A percentile compares a stretch with the other conserved stretches of the same genome.
Evolutionary conservation across 345 rosid genomes (phyloP).

Genomic region (Citrus hindsii): DNA sequence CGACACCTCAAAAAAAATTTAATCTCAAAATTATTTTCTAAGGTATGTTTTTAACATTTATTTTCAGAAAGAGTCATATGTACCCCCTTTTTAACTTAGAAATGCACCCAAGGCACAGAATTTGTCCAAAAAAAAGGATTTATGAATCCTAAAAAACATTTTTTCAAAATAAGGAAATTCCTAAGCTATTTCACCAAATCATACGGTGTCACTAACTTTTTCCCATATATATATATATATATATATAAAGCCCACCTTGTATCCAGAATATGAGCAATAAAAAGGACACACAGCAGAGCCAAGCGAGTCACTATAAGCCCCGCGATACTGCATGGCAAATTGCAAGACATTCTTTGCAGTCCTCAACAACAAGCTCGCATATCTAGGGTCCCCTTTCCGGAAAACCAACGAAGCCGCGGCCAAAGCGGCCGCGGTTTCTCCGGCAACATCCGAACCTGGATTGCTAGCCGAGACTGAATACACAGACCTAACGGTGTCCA

Average conservation of each 20-base stretch:
- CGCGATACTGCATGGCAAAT: slow-evolving; percentile 73
- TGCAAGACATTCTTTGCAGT: slow-evolving; percentile 69
- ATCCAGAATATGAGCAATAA: slow-evolving; percentile 92
- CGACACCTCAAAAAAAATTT: rapidly evolving
- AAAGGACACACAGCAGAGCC: slow-evolving; percentile 79
- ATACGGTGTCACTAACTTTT: not conserved
- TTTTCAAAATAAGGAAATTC: no score
- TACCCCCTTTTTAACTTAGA: no score
- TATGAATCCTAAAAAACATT: no score
- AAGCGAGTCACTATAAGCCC: slow-evolving; percentile 81
- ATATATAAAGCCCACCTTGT: slow-evolving; percentile 43
- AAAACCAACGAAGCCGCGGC: slow-evolving; percentile 96
- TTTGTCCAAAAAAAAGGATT: no score
- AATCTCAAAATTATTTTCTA: no score
- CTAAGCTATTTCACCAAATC: no score
- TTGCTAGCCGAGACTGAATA: slow-evolving; percentile 68
- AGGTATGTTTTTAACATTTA: no score
- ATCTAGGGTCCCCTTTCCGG: slow-evolving; percentile 48
- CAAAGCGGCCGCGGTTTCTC: slow-evolving; percentile 79
- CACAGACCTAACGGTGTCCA: slow-evolving; percentile 74
- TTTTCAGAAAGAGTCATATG: no score
- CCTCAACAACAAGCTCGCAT: slow-evolving; percentile 44
- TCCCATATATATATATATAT: not conserved
- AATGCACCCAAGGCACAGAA: no score
- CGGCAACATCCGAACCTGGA: slow-evolving; percentile 95